Conservation (phyloP, 768 basidiomycete species). For the Leccinum uliginosum region DNA sequence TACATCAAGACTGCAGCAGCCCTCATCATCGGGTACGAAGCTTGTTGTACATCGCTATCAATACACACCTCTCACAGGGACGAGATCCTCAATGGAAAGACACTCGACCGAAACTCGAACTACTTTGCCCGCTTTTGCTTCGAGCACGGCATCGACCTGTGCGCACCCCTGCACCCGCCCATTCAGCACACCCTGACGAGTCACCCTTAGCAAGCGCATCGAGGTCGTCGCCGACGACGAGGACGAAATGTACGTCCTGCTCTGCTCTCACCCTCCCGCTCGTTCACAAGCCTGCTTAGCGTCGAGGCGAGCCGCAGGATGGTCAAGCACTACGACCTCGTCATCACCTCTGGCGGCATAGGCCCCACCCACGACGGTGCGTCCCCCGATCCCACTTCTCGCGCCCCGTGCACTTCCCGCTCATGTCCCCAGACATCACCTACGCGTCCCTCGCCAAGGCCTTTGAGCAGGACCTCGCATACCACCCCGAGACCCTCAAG, state of each 20-base stretch:
- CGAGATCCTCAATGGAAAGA: conserved; percentile 92
- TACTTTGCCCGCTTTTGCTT: conserved; percentile 88
- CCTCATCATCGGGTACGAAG: conserved; percentile 73
- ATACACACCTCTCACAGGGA: conserved; percentile 44
- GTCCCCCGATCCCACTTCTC: conserved; percentile 10
- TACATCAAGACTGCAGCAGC: conserved; percentile 71
- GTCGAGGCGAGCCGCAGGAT: conserved; percentile 82
- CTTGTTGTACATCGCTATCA: no score
- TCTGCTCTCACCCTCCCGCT: background rate
- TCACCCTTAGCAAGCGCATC: conserved; percentile 61
- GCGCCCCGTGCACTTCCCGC: background rate
- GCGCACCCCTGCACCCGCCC: conserved; percentile 13
- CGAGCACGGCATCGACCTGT: conserved; percentile 81
- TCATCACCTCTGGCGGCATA: conserved; percentile 88
- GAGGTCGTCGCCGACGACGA: conserved; percentile 92
- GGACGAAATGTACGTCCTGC: conserved; percentile 60
- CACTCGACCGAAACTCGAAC: conserved; percentile 77
- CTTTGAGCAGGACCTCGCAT: conserved; percentile 63
- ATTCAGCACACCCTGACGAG: background rate
- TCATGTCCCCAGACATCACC: conserved; percentile 65
- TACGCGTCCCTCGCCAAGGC: conserved; percentile 85
- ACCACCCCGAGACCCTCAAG: conserved; percentile 72
- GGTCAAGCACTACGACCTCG: conserved; percentile 80
- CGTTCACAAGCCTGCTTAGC: conserved; percentile 35
- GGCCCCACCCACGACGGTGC: conserved; percentile 87